Evolutionary conservation across 1,284 basidiomycete genomes (phyloP).

Genomic region (Lignosus rhinocerotis): DNA sequence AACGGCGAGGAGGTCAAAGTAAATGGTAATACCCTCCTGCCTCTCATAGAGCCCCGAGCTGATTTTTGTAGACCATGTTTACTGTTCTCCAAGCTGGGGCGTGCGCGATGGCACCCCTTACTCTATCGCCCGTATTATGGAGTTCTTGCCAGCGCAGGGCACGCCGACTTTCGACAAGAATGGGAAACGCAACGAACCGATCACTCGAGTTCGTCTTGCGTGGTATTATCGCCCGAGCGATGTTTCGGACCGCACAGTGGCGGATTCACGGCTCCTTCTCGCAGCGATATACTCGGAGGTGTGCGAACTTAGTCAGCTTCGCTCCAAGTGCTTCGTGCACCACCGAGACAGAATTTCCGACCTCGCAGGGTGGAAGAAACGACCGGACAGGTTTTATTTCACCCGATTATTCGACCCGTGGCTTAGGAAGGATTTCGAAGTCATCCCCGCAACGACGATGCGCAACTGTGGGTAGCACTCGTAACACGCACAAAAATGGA

Average conservation of each 20-base stretch:
- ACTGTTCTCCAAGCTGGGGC: slow-evolving; percentile 90
- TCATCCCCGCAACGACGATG: slow-evolving; percentile 85
- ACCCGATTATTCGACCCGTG: slow-evolving; percentile 94
- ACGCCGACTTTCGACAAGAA: slow-evolving; percentile 43
- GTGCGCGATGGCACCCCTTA: slow-evolving; percentile 91
- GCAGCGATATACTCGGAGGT: slow-evolving; percentile 96
- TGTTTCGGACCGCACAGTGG: slow-evolving; percentile 80
- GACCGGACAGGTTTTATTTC: slow-evolving; percentile 95
- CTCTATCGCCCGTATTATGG: slow-evolving; percentile 93
- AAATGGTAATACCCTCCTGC: slow-evolving; percentile 58
- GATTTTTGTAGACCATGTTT: slow-evolving; percentile 83
- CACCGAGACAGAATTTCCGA: slow-evolving; percentile 95
- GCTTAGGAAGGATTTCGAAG: slow-evolving; percentile 97
- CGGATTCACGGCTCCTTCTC: slow-evolving; percentile 87
- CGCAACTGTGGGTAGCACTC: slow-evolving; percentile 72
- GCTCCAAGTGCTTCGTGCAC: slow-evolving; percentile 89
- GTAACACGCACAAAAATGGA: neutral
- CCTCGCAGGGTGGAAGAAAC: slow-evolving; percentile 92
- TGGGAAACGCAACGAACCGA: slow-evolving; percentile 57
- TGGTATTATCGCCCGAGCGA: slow-evolving; percentile 94
- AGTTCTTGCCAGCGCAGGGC: slow-evolving; percentile 84
- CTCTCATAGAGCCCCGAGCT: slow-evolving; percentile 27
- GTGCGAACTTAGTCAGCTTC: slow-evolving; percentile 88
- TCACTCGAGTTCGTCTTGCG: slow-evolving; percentile 83
- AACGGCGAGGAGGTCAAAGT: slow-evolving; percentile 80